Conservation (phyloP, 345 rosid species). For the Eucalyptus sp. region DNA sequence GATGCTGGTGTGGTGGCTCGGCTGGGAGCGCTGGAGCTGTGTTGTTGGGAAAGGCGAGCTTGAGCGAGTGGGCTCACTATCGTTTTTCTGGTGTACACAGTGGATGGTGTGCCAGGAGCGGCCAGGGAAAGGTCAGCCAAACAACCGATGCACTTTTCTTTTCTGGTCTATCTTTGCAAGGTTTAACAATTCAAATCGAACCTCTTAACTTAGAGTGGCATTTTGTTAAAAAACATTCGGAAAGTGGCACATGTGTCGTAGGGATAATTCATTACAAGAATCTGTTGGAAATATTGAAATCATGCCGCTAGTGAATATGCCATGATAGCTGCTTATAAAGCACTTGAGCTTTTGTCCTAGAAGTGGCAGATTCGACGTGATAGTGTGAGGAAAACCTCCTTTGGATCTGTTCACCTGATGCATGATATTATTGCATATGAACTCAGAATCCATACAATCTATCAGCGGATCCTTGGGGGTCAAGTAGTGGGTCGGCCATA, state of each 20-base stretch:
- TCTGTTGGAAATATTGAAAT: not conserved
- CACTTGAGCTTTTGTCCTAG: not conserved
- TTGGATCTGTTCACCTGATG: not conserved
- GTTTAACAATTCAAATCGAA: not conserved
- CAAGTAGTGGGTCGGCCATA: conserved; percentile 73
- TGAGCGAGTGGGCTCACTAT: conserved; percentile 54
- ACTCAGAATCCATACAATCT: conserved; percentile 62
- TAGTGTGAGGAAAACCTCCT: not conserved
- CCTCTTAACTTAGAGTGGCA: not conserved
- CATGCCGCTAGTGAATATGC: not conserved
- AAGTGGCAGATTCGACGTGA: not conserved
- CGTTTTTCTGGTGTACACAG: conserved; percentile 3
- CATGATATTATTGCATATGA: not conserved
- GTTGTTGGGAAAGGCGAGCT: conserved; percentile 67
- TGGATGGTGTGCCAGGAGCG: conserved; percentile 52
- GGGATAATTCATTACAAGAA: not conserved
- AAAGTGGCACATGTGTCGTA: not conserved
- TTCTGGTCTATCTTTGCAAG: not conserved
- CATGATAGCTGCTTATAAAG: not conserved
- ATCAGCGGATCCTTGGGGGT: conserved; percentile 48
- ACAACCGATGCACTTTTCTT: not conserved
- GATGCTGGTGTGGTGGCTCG: conserved; percentile 58
- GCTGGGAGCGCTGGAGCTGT: conserved; percentile 49
- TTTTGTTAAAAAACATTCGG: not conserved
- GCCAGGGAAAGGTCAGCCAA: conserved; percentile 49